phyloP scores from a whole-genome alignment of 148 eudicot genomes.

The Polygonum maritimum region DNA sequence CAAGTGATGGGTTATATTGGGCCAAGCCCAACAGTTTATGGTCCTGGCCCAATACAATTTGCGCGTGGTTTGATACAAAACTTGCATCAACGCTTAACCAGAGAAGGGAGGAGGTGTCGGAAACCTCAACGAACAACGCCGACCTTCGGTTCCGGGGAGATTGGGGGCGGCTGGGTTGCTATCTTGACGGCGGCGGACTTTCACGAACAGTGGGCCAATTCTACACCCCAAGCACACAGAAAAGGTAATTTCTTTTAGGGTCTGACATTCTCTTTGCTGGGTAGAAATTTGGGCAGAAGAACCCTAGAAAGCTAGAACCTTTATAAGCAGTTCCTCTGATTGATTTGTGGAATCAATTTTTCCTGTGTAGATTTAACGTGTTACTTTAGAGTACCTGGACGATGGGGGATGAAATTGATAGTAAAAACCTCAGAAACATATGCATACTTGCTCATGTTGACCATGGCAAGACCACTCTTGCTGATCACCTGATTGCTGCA shows the following conservation, averaged over 20 bases:
- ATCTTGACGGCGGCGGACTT: too few species aligned
- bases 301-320: background rate
- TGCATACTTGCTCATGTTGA: constrained; percentile 97
- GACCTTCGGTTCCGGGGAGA: too few species aligned
- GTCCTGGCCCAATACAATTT: background rate
- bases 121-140: too few species aligned
- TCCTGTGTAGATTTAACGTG: background rate
- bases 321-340: background rate
- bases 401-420: constrained; percentile 28
- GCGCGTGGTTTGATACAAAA: background rate
- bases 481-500: constrained; percentile 83
- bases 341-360: background rate
- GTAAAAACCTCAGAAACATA: constrained; percentile 52
- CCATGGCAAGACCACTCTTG: constrained; percentile 92
- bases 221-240: too few species aligned
- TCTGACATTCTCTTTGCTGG: too few species aligned
- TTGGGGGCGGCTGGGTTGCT: background rate
- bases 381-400: background rate
- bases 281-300: background rate
- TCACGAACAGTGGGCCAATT: too few species aligned
- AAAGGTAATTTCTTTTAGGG: background rate
- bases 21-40: background rate
- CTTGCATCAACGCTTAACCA: too few species aligned
- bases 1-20: too few species aligned
- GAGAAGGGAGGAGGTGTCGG: too few species aligned